Evolutionary conservation across 495 filamentous ascomycete genomes (phyloP).

Genomic region (Neurospora sp.): DNA sequence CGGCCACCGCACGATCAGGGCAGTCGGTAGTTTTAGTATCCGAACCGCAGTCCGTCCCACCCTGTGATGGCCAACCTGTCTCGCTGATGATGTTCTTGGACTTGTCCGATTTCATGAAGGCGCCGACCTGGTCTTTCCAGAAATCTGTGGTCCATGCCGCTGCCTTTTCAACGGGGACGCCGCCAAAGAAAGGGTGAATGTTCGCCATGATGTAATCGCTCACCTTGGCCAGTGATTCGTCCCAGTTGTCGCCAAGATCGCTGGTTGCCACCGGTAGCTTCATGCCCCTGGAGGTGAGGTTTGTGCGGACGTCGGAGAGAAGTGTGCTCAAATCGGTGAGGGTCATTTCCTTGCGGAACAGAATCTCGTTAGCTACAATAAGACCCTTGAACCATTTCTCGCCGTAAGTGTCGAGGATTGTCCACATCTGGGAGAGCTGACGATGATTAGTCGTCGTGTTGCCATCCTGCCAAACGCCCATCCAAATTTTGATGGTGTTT

Average conservation of each 20-base stretch:
- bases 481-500: conserved; percentile 76
- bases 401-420: conserved; percentile 60
- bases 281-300: conserved; percentile 56
- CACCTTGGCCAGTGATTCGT: conserved; percentile 46
- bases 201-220: conserved; percentile 94
- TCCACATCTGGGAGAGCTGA: conserved; percentile 72
- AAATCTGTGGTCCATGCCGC: conserved; percentile 78
- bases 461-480: conserved; percentile 86
- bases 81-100: conserved; percentile 70
- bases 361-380: conserved; percentile 90
- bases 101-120: conserved; percentile 44
- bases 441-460: conserved; percentile 77
- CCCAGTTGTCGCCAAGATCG: conserved; percentile 89
- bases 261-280: conserved; percentile 74
- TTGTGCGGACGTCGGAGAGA: conserved; percentile 55
- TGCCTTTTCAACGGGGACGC: conserved; percentile 55
- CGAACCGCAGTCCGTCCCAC: conserved; percentile 68
- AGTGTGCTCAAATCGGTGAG: conserved; percentile 51
- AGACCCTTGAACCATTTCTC: conserved; percentile 66
- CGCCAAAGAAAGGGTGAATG: conserved; percentile 93
- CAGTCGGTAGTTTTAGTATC: conserved; percentile 36
- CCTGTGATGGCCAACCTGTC: conserved; percentile 83
- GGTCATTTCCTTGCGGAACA: conserved; percentile 70
- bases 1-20: conserved; percentile 58
- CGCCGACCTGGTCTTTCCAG: conserved; percentile 59